A percentile compares a stretch with the other conserved stretches of the same genome.
phyloP scores from a whole-genome alignment of 2,329 filamentous ascomycete species.

The Thielaviopsis euricoi region DNA sequence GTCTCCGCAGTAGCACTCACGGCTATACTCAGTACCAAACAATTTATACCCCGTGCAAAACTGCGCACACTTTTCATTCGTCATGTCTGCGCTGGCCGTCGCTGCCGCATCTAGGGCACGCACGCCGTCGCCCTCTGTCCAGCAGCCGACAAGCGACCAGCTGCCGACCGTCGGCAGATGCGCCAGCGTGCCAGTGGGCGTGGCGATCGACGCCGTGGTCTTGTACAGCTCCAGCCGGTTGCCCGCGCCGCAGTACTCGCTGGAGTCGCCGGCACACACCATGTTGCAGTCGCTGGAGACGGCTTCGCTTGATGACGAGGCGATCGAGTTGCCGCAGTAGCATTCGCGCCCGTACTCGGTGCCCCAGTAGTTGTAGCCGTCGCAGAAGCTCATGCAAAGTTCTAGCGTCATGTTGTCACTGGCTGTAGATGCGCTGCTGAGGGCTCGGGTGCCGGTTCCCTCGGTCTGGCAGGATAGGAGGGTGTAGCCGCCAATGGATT shows the following conservation, averaged over 20 bases:
- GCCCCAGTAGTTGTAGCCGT: constrained; percentile 30
- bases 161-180: constrained; percentile 21
- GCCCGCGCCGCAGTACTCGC: constrained; percentile 26
- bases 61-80: constrained; percentile 22
- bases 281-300: constrained; percentile 22
- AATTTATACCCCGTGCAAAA: constrained; percentile 26
- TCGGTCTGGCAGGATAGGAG: constrained; percentile 34
- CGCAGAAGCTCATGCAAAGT: constrained; percentile 29
- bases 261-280: constrained; percentile 24
- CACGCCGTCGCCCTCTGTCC: constrained; percentile 19
- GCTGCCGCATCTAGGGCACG: constrained; percentile 19
- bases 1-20: constrained; percentile 19
- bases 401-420: constrained; percentile 34
- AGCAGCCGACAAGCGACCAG: constrained; percentile 24
- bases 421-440: constrained; percentile 23
- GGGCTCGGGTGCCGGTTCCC: constrained; percentile 25
- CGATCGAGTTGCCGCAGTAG: constrained; percentile 31
- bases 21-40: constrained; percentile 16
- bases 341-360: constrained; percentile 37
- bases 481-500: constrained; percentile 26
- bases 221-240: constrained; percentile 28
- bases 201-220: constrained; percentile 19
- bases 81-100: constrained; percentile 21
- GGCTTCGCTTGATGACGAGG: constrained; percentile 16
- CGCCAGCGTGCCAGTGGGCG: constrained; percentile 18